Evolutionary conservation across 768 basidiomycete species (phyloP).

Genomic region (Panaeolus papilionaceus): DNA sequence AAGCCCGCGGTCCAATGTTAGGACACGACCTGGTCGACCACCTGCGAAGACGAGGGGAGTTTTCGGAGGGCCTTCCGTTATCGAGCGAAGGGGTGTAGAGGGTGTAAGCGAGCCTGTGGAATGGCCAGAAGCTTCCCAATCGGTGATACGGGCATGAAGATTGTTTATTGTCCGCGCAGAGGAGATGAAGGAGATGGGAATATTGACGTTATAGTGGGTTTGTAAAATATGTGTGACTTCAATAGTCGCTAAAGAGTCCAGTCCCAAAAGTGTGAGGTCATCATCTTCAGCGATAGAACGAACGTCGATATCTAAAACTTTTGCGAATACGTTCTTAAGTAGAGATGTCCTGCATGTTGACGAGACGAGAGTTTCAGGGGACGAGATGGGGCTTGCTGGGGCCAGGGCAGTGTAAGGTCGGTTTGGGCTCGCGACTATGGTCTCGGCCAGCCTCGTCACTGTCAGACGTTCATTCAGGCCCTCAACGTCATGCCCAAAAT

Average conservation of each 20-base stretch:
- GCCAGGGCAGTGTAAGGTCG: conserved; percentile 15
- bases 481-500: conserved; percentile 27
- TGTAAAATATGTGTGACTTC: conserved; percentile 60
- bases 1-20: conserved; percentile 17
- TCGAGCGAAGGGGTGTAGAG: not conserved
- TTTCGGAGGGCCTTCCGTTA: not conserved
- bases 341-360: not conserved
- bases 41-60: not conserved
- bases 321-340: conserved; percentile 26
- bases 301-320: conserved; percentile 31
- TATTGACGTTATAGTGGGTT: conserved; percentile 42
- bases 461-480: conserved; percentile 35
- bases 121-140: conserved; percentile 15
- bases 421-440: conserved; percentile 29
- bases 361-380: conserved; percentile 47
- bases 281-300: conserved; percentile 49
- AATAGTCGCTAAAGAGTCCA: conserved; percentile 71
- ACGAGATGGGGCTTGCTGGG: conserved; percentile 25
- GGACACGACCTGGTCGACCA: not conserved
- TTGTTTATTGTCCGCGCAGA: conserved; percentile 46
- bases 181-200: conserved; percentile 53
- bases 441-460: conserved; percentile 41
- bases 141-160: conserved; percentile 38
- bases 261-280: conserved; percentile 56
- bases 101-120: not conserved